phyloP scores from a whole-genome alignment of 179 eudicot genomes.

The Silene coronaria region DNA sequence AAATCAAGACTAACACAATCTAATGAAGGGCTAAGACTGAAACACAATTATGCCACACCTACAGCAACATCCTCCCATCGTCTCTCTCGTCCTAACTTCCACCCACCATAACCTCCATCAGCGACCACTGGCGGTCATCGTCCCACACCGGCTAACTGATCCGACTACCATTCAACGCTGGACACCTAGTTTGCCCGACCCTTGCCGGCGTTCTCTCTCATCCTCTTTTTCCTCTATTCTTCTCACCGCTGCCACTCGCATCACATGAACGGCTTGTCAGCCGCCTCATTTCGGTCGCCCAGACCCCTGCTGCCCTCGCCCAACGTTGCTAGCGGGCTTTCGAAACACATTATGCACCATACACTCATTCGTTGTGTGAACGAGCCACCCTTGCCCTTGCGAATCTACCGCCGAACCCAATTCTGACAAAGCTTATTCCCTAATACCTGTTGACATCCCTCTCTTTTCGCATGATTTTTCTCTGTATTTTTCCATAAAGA shows the following conservation, averaged over 20 bases:
- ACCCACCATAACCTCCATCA: neutral
- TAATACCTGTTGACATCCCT: neutral
- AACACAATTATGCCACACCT: neutral
- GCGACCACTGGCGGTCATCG: neutral
- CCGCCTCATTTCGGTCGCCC: too few species aligned
- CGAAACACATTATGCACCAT: neutral
- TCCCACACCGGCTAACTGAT: neutral
- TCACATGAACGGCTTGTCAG: neutral
- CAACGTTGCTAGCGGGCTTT: neutral
- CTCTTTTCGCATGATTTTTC: neutral
- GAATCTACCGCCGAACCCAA: too few species aligned
- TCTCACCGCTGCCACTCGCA: neutral
- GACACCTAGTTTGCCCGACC: neutral
- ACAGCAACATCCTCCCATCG: neutral
- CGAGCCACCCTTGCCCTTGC: neutral
- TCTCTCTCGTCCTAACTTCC: neutral
- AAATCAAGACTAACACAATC: neutral
- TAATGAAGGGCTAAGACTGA: too few species aligned
- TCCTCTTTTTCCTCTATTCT: neutral
- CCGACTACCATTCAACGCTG: neutral
- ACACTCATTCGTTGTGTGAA: neutral
- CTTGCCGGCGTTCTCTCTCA: neutral
- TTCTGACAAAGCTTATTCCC: neutral
- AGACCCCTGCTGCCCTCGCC: neutral
- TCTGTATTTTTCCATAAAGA: too few species aligned